A percentile compares a stretch with the other conserved stretches of the same genome.
These are phyloP conservation scores for Lactifluus echinatus DNA, from an alignment of 768 basidiomycete genomes.

Conservation along the genomic window DNA sequence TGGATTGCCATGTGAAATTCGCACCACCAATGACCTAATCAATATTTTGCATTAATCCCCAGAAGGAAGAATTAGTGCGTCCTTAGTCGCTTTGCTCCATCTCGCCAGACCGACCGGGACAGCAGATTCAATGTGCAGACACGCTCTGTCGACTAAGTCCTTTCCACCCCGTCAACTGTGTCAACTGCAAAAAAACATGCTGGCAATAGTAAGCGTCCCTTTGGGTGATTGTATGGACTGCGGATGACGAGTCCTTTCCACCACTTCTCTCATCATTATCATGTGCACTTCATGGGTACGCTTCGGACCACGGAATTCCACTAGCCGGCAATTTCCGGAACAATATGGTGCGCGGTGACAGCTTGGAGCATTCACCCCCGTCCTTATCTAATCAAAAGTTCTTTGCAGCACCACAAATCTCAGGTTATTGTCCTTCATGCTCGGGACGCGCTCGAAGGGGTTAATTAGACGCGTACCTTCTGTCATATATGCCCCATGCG, in stretches of 20 bases:
- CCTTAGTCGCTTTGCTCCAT: neutral
- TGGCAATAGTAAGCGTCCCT: conserved; percentile 14
- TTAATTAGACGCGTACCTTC: neutral
- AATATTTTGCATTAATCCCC: neutral
- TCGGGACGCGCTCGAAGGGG: conserved; percentile 9
- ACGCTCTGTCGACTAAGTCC: conserved; percentile 14
- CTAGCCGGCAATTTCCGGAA: conserved; percentile 17
- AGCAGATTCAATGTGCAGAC: conserved; percentile 17
- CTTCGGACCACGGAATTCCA: neutral
- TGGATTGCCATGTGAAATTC: neutral
- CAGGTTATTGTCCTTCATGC: conserved; percentile 15
- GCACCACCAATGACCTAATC: neutral
- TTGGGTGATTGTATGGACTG: neutral
- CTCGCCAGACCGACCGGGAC: neutral
- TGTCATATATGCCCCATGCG: neutral
- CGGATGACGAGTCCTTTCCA: too few species aligned
- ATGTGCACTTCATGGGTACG: neutral
- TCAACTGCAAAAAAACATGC: conserved; percentile 17
- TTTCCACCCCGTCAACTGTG: conserved; percentile 12
- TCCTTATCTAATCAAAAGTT: neutral
- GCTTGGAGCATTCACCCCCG: too few species aligned
- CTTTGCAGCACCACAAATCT: conserved; percentile 13
- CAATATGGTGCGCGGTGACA: conserved; percentile 9
- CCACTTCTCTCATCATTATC: neutral
- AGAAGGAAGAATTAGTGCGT: conserved; percentile 19